These are phyloP conservation scores for Truncatella angustata DNA, from an alignment of 2,329 filamentous ascomycete species.

Conservation along the genomic window DNA sequence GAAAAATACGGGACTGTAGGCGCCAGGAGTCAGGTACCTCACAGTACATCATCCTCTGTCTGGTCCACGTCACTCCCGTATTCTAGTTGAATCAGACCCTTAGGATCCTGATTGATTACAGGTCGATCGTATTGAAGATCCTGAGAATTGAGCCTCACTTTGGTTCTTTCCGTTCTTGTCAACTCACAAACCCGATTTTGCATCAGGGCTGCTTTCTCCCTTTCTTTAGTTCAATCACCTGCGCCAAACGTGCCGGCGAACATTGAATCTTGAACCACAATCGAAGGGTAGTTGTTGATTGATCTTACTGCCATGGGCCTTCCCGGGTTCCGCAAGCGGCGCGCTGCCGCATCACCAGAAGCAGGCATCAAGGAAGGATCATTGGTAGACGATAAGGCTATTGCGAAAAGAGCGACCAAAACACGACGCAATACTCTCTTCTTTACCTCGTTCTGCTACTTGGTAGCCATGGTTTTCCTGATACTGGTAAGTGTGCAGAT, in stretches of 20 bases:
- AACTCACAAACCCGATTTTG: not conserved
- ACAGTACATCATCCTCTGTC: not conserved
- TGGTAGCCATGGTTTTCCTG: slow-evolving; percentile 74
- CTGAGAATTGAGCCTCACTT: not conserved
- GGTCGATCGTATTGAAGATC: not conserved
- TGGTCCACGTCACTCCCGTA: slow-evolving; percentile 6
- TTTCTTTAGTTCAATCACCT: too few relatives aligned
- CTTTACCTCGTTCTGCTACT: slow-evolving; percentile 66
- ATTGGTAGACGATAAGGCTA: slow-evolving; percentile 17
- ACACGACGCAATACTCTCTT: slow-evolving; percentile 61
- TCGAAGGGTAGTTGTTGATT: too few relatives aligned
- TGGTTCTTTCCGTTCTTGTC: not conserved
- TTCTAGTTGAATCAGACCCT: not conserved
- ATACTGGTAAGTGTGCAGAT: slow-evolving; percentile 57
- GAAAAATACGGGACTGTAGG: slow-evolving; percentile 1
- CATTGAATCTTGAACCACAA: too few relatives aligned
- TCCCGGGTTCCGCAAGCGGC: slow-evolving; percentile 22
- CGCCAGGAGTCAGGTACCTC: not conserved
- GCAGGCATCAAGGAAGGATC: slow-evolving; percentile 19
- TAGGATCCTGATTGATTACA: not conserved
- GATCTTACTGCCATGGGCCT: slow-evolving; percentile 15
- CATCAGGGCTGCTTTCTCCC: not conserved
- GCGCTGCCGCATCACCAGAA: slow-evolving; percentile 13
- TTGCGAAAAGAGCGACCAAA: slow-evolving; percentile 46
- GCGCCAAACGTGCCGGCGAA: too few relatives aligned